These are phyloP conservation scores for Fusarium hostae DNA, from an alignment of 2,329 filamentous ascomycete species.

Conservation along the genomic window DNA sequence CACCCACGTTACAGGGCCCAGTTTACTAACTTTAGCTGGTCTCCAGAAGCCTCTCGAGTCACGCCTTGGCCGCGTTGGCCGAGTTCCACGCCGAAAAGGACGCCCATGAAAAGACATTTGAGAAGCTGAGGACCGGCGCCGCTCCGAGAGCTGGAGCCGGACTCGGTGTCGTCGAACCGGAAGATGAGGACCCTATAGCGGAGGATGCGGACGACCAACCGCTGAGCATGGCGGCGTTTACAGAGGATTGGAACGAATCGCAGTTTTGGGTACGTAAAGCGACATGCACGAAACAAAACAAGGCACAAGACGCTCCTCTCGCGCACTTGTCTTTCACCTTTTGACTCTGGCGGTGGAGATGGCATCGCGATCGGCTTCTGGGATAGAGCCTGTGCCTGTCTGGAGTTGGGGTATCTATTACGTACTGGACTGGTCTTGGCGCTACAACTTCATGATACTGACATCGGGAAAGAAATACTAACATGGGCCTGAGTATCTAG, in stretches of 20 bases:
- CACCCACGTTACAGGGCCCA: neutral
- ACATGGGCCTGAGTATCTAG: constrained; percentile 51
- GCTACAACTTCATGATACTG: constrained; percentile 38
- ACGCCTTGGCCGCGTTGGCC: constrained; percentile 74
- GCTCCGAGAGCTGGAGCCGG: constrained; percentile 31
- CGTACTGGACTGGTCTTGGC: constrained; percentile 32
- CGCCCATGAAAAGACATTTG: constrained; percentile 71
- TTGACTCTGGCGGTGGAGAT: constrained; percentile 30
- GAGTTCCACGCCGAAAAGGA: constrained; percentile 81
- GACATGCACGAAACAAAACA: constrained; percentile 13
- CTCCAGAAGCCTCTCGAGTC: constrained; percentile 66
- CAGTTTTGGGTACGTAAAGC: constrained; percentile 78
- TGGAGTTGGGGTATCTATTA: constrained; percentile 34
- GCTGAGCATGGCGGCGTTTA: constrained; percentile 75
- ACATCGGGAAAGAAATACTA: constrained; percentile 4
- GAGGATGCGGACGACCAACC: constrained; percentile 57
- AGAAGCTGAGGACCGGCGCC: constrained; percentile 60
- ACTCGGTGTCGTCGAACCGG: constrained; percentile 53
- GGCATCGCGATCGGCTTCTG: constrained; percentile 33
- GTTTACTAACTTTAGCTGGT: constrained; percentile 16
- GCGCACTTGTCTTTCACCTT: constrained; percentile 16
- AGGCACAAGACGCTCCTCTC: neutral
- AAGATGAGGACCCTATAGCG: constrained; percentile 44
- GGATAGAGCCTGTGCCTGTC: constrained; percentile 11
- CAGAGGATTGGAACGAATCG: constrained; percentile 84